Percentiles rank a stretch among this genome's conserved stretches.
phyloP scores from a whole-genome alignment of 495 filamentous ascomycete genomes.

The Lasiosphaeria ovina region DNA sequence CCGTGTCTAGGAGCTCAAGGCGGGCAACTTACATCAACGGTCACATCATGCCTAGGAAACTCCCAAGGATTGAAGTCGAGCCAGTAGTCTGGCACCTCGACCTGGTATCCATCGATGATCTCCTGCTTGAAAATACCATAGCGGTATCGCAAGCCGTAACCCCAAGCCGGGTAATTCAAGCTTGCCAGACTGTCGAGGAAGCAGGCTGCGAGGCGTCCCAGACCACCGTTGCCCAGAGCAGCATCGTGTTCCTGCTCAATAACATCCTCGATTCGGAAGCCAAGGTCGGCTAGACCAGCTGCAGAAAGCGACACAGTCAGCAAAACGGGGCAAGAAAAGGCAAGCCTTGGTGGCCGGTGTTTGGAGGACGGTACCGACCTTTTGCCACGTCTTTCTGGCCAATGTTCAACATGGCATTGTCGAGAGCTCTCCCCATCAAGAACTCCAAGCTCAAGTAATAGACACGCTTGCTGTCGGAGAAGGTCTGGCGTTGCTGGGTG shows the following conservation, averaged over 20 bases:
- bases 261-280: slow-evolving; percentile 95
- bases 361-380: slow-evolving; percentile 44
- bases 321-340: neutral
- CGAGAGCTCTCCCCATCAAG: slow-evolving; percentile 90
- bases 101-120: slow-evolving; percentile 95
- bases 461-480: slow-evolving; percentile 82
- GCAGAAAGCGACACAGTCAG: slow-evolving; percentile 13
- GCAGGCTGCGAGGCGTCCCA: slow-evolving; percentile 92
- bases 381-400: slow-evolving; percentile 81
- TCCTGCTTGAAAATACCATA: slow-evolving; percentile 99
- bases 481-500: slow-evolving; percentile 94
- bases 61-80: slow-evolving; percentile 99
- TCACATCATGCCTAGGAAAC: slow-evolving; percentile 91
- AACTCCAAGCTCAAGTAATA: slow-evolving; percentile 98
- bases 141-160: slow-evolving; percentile 89
- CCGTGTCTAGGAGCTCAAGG: neutral
- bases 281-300: slow-evolving; percentile 84
- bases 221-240: slow-evolving; percentile 91
- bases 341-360: neutral
- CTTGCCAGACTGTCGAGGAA: slow-evolving; percentile 95
- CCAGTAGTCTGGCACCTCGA: slow-evolving; percentile 98
- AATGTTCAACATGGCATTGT: slow-evolving; percentile 98
- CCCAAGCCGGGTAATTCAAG: slow-evolving; percentile 94
- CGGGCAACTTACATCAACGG: slow-evolving; percentile 62
- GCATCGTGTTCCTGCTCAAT: slow-evolving; percentile 95